These are phyloP conservation scores for Raphanus raphanistrum DNA, from an alignment of 345 rosid species.

Conservation along the genomic window DNA sequence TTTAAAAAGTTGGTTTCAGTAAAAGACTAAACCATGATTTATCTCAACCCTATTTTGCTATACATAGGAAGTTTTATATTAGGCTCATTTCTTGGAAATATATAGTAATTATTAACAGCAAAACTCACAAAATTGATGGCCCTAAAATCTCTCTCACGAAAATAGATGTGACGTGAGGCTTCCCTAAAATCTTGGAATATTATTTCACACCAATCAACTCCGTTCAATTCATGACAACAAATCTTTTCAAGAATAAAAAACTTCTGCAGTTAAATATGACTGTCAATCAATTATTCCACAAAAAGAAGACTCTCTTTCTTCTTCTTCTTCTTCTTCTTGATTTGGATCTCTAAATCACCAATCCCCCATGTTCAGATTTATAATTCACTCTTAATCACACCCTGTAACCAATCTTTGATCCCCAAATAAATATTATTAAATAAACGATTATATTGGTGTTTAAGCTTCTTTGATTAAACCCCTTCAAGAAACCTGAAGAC, in stretches of 20 bases:
- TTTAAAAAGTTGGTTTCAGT: neutral
- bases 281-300: slow-evolving; percentile 3
- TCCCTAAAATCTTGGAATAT: slow-evolving; percentile 34
- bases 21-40: slow-evolving; percentile 12
- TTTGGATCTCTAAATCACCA: slow-evolving; percentile 32
- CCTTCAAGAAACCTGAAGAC: slow-evolving; percentile 60
- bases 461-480: slow-evolving; percentile 30
- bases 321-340: slow-evolving; percentile 18
- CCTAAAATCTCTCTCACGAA: slow-evolving; percentile 41
- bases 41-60: neutral
- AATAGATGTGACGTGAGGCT: slow-evolving; percentile 27
- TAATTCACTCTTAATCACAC: neutral
- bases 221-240: neutral
- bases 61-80: slow-evolving; percentile 20
- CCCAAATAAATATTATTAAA: neutral
- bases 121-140: slow-evolving; percentile 8
- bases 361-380: slow-evolving; percentile 23
- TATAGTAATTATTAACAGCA: neutral
- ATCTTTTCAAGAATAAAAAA: slow-evolving; percentile 6
- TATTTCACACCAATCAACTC: slow-evolving; percentile 34
- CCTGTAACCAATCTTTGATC: slow-evolving; percentile 37
- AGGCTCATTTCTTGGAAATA: slow-evolving; percentile 13
- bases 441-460: slow-evolving; percentile 14
- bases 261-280: slow-evolving; percentile 8
- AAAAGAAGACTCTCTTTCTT: slow-evolving; percentile 22